Evolutionary conservation across 495 filamentous ascomycete genomes (phyloP), one percentile per base, ranked within the genome.

Genomic region (Hyaloscypha variabilis): DNA sequence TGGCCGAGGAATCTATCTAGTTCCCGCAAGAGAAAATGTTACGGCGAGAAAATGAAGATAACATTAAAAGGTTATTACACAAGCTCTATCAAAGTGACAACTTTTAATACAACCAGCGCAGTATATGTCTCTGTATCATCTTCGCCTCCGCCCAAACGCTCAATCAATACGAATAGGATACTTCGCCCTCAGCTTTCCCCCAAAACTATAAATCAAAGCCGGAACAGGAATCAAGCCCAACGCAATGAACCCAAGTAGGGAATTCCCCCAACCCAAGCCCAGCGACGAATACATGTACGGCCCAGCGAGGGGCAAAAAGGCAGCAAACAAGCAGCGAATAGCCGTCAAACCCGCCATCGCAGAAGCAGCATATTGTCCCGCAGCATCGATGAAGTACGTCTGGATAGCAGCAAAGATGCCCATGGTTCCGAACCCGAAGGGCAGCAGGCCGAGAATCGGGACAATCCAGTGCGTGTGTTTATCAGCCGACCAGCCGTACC

Each of bases 321-420:
- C 83, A n/a, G 84, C 86, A 19, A 86, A 77, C 11, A 85, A 66
- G 39, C 79, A 84, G 21, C 86, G 74, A 0, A 79, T 74, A 2
- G 85, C 81, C 0, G 83, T 86, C 56, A 82, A 78, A 24, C 84
- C 83, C 0, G 86, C 86, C 5, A 87, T 73, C 0, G 79, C 80
- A 13, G 79, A 84, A 6, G 89, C 88, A 0, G 89, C 88, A 68
- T 88, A 89, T 57, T 79, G 69, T 0, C 77, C 75, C 68, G 84
- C 88, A 25, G 78, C 79, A 64, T 89, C 87, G 25, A 89, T 82
- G 30, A 87, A 73, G 61, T 90, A 89, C 0, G 82, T 85, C 61
- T 81, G 80, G 63, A 86, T 79, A 14, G 79, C 78, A 26, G 84
- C 75, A 39, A 82, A 84, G 6, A 82, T 73, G 1, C 79, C 76